Base-by-base conservation (phyloP, 768 basidiomycete species). In the Pleurotus salmoneostramineus region DNA sequence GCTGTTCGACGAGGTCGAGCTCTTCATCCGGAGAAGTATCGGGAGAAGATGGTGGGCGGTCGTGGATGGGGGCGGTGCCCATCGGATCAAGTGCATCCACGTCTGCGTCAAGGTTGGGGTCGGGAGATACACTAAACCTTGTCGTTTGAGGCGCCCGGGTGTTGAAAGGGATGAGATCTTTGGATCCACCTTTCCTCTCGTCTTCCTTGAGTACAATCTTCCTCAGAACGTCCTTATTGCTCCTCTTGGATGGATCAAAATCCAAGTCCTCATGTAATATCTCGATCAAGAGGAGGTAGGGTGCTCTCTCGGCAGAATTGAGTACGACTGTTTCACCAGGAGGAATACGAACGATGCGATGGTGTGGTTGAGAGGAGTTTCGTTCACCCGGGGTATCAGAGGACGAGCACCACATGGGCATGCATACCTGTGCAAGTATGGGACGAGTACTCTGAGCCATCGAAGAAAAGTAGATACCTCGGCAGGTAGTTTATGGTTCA, bases 271-370 rank as follows among this genome's bases (percentile, higher is more conserved):
- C 87, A 60, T 85, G 83, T 33, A 98, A 78, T 46, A 98, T 88
- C 71, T 99, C 97, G 58, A 98, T 83, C 60, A 95, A 80, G 21
- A 99, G 82, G 15, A 99, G 79, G 68, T 92, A 99, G 4, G 97
- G 97, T 0, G 94, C 95, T 36, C 91, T 83, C 71, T 99, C 95
- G 3, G 97, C 97, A 15, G 96, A 98, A 69, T 99, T 99, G 31
- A 99, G 81, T 7, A 98, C 97, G 46, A 98, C 97, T 57, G 93
- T 91, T 75, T 99, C 97, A 11, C 95, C 93, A 2, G 97, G 96
- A 8, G 96, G 95, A 66, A 99, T 96, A 62, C 97, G 87, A 51
- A 98, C 95, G 52, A 99, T 93, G 44, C 93, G 88, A 69, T 98
- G 95, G 69, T 98, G 96, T 4, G 90, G 84, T 65, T 83, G 77